phyloP scores from a whole-genome alignment of 768 basidiomycete genomes.

The Suillus placidus region DNA sequence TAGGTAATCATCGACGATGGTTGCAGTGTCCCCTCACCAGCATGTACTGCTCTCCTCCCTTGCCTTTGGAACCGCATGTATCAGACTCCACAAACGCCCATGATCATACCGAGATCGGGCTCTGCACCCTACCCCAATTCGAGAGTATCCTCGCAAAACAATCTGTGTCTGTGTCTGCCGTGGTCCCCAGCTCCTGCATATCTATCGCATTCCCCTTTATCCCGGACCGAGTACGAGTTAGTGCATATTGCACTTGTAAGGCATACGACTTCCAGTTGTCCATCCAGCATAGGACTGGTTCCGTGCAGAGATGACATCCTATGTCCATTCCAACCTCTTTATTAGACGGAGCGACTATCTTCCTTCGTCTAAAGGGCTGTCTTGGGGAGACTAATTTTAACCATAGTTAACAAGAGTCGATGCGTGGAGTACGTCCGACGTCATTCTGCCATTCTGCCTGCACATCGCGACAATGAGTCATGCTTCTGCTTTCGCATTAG shows the following conservation, averaged over 20 bases:
- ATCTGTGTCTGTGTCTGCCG: neutral
- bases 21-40: neutral
- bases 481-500: neutral
- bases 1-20: neutral
- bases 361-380: neutral
- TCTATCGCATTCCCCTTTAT: neutral
- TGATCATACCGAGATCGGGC: neutral
- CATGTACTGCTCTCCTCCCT: neutral
- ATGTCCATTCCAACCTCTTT: neutral
- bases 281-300: no score
- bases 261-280: no score
- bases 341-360: neutral
- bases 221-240: no score
- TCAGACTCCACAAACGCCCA: neutral
- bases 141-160: neutral
- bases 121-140: neutral
- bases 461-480: neutral
- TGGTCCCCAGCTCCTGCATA: neutral
- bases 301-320: neutral
- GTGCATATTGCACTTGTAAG: no score
- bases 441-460: neutral
- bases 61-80: neutral
- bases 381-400: neutral
- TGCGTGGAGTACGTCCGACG: neutral
- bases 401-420: neutral